Percentiles rank a stretch among this genome's conserved stretches.
These are phyloP conservation scores for Sugiyamaella novakii DNA, from an alignment of 1,139 yeast species.

Conservation along the genomic window DNA sequence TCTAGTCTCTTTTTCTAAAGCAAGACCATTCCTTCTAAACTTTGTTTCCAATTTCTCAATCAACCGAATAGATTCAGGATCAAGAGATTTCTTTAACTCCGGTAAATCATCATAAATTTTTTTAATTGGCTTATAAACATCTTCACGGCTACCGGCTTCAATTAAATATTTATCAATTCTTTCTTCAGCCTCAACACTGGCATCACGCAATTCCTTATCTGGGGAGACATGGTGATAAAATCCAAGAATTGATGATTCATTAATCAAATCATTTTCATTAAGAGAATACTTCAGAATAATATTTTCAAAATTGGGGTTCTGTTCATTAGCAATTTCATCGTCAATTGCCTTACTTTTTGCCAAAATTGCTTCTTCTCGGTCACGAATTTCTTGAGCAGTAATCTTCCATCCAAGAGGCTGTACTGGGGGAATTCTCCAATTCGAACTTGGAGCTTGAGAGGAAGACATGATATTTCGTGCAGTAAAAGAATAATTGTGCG, in stretches of 20 bases:
- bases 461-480: constrained; percentile 1
- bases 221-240: constrained; percentile 73
- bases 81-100: constrained; percentile 40
- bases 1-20: constrained; percentile 56
- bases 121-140: constrained; percentile 62
- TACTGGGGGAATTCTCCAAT: constrained; percentile 44
- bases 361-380: constrained; percentile 51
- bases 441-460: constrained; percentile 1
- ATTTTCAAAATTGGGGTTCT: constrained; percentile 56
- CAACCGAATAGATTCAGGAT: constrained; percentile 59
- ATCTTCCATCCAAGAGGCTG: constrained; percentile 63
- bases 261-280: constrained; percentile 52
- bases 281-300: constrained; percentile 56
- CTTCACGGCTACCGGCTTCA: constrained; percentile 67
- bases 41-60: constrained; percentile 58
- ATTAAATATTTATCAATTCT: constrained; percentile 57
- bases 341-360: constrained; percentile 50
- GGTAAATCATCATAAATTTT: constrained; percentile 49
- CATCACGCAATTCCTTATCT: constrained; percentile 64
- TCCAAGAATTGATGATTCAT: constrained; percentile 52
- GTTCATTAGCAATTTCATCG: constrained; percentile 55
- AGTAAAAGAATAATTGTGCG: background rate
- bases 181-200: constrained; percentile 65
- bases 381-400: constrained; percentile 54
- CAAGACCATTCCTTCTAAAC: constrained; percentile 69